phyloP scores from a whole-genome alignment of 169 alveolate genomes.

The Plasmodium yoelii region DNA sequence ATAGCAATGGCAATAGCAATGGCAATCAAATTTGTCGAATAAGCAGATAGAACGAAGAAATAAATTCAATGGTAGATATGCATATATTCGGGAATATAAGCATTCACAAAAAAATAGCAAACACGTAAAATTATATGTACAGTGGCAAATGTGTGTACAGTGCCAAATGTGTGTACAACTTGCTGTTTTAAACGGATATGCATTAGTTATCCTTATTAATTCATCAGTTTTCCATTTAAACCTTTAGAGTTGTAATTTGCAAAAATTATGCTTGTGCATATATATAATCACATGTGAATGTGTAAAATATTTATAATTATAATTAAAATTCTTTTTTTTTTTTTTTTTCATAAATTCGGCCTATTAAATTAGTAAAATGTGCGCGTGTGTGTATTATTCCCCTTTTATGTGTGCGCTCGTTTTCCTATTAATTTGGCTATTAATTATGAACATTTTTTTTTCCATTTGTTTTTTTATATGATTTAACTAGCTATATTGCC shows the following conservation, averaged over 20 bases:
- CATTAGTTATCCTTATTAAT: no score
- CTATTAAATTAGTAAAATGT: not conserved
- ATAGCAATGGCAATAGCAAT: no score
- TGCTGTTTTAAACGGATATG: no score
- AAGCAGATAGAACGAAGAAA: no score
- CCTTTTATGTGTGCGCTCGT: not conserved
- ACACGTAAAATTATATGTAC: no score
- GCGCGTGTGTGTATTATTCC: not conserved
- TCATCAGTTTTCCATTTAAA: no score
- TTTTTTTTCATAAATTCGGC: not conserved
- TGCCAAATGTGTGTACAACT: no score
- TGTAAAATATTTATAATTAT: not conserved
- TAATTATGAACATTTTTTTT: not conserved
- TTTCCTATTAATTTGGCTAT: not conserved
- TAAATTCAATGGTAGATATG: no score
- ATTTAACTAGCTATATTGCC: conserved; percentile 7
- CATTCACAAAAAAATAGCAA: no score
- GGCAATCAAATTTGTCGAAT: no score
- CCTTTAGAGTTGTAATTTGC: not conserved
- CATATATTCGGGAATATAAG: no score
- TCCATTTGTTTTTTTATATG: not conserved
- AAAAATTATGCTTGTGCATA: not conserved
- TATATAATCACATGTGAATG: not conserved
- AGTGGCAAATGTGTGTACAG: no score
- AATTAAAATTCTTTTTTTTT: not conserved